Base-by-base conservation (phyloP, 495 filamentous ascomycete species). In the Margaritispora aquatica region DNA sequence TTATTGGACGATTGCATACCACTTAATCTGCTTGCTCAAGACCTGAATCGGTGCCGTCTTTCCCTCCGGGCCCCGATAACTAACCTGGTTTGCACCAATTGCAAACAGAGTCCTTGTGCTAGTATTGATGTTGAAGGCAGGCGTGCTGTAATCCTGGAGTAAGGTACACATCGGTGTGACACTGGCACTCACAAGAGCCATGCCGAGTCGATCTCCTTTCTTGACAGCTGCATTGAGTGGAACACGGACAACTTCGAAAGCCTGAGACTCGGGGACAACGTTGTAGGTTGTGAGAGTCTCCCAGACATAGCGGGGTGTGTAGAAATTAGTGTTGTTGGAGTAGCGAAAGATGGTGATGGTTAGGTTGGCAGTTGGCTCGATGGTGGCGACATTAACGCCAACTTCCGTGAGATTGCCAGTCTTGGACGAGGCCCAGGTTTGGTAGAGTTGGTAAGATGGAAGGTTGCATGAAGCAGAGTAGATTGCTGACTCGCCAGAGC, bases 271-370 rank as follows among this genome's bases (percentile, higher is more conserved):
- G 1, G 55, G 55, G 7, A 26, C 26, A 17, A 59, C 17, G n/a
- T 11, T 38, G 19, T 17, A 38, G 1, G 52, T 63, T 8, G 56
- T 21, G 0, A 63, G 36, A 26, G 53, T 63, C 24, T 63, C 61
- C 61, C 61, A 63, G 17, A 57, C 53, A 22, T 56, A 63, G 22
- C 46, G 47, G 0, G 61, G 57, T 0, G 61, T 63, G 53, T 47
- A 63, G 48, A 63, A 63, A 29, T 59, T 48, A 1, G 51, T 60
- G 44, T 59, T 60, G 26, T 60, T 56, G 2, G 55, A 5, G 34
- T 56, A 63, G 8, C 57, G 56, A 48, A 63, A 63, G 31, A 63
- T 51, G 13, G 57, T 63, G 44, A 63, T 8, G n/a, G 56, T 47
- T 9, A 57, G 22, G 53, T 56, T 60, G 4, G 29, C 61, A 19